Base-by-base conservation (phyloP, 306 rosid genomes). In the Gynostemma pentaphyllum region DNA sequence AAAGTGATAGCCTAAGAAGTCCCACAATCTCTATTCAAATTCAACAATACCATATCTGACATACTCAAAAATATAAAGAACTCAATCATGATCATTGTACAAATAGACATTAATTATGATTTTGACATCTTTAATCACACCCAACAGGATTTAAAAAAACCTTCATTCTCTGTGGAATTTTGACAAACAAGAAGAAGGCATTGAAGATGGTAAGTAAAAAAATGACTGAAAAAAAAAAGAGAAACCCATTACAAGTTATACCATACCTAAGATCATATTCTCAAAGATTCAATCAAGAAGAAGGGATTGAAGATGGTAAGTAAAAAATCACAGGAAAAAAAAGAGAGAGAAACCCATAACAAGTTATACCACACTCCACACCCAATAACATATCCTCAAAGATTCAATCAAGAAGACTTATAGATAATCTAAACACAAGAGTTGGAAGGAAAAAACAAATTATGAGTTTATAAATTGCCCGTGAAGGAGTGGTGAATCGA, bases 301-400 rank as follows among this genome's bases (percentile, higher is more conserved):
- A 24, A 37, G 49, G 73, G 48, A 22, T 22, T 60, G 21, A 60
- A 60, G 48, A 60, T 0, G 66, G 9, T n/a, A 22, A 39, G 66
- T 39, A n/a, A 60, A 48, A 60, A n/a, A 40, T 37, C 23, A 21
- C 22, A 2, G n/a, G n/a, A 22, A n/a, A 39, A 10, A 6, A 55
- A 70, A n/a, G 77, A n/a, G n/a, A 71, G 11, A 53, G 52, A 76
- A 39, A 70, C 47, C 66, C 70, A 63, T n/a, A n/a, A n/a, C n/a
- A n/a, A n/a, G n/a, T n/a, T n/a, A n/a, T n/a, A n/a, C n/a, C n/a
- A n/a, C n/a, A n/a, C n/a, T n/a, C n/a, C n/a, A n/a, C n/a, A n/a
- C n/a, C n/a, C n/a, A n/a, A n/a, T n/a, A n/a, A n/a, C n/a, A n/a
- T n/a, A n/a, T n/a, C n/a, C n/a, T n/a, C n/a, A n/a, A n/a, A n/a